Conservation (phyloP, 2,329 filamentous ascomycete species). For the Lojkania enalia region DNA sequence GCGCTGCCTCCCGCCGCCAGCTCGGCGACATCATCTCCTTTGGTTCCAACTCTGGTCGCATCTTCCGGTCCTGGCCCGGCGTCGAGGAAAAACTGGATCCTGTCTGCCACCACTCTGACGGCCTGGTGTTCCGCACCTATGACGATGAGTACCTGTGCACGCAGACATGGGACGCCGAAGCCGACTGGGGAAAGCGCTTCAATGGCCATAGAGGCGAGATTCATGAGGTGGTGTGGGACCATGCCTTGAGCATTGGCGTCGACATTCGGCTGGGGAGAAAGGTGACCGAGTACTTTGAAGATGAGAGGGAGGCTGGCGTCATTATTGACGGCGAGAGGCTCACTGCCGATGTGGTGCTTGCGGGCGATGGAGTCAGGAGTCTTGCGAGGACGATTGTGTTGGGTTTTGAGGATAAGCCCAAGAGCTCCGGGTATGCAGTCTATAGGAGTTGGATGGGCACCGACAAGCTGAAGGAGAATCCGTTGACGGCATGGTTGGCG, state of each 20-base stretch:
- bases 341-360: constrained; percentile 53
- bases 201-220: constrained; percentile 64
- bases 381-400: constrained; percentile 55
- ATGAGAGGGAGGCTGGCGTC: constrained; percentile 55
- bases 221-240: constrained; percentile 60
- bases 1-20: constrained; percentile 56
- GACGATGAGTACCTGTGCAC: constrained; percentile 63
- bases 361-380: constrained; percentile 56
- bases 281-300: constrained; percentile 59
- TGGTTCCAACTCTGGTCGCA: constrained; percentile 62
- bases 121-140: constrained; percentile 63
- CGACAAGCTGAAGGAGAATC: constrained; percentile 29
- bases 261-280: constrained; percentile 56
- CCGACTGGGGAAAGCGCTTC: constrained; percentile 53
- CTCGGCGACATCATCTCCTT: constrained; percentile 66
- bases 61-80: constrained; percentile 55
- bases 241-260: constrained; percentile 57
- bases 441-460: constrained; percentile 50
- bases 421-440: constrained; percentile 56
- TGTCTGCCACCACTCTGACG: constrained; percentile 56
- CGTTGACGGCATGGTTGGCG: constrained; percentile 34
- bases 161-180: constrained; percentile 48
- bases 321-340: constrained; percentile 52
- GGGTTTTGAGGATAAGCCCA: constrained; percentile 55
- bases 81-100: constrained; percentile 53